Base-by-base conservation (phyloP, 345 rosid species). In the Ceriops decandra region DNA sequence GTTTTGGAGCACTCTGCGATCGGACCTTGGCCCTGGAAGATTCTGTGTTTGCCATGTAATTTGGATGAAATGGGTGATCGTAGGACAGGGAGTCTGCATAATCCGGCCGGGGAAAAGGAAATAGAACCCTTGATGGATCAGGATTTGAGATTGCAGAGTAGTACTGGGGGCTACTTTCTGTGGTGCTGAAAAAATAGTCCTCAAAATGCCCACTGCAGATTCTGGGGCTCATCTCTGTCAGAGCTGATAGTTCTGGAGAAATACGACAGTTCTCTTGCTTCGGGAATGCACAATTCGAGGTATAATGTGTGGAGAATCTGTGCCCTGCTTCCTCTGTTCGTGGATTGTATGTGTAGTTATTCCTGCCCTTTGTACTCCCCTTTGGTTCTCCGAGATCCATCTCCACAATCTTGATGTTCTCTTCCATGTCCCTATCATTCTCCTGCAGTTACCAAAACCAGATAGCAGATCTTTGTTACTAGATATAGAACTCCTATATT, bases 341-440 rank as follows among this genome's bases (percentile, higher is more conserved):
- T 26, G 80, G 70, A 36, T 77, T 69, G 63, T 70, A 70, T 20
- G 86, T 74, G 52, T 81, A 78, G 75, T 81, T 81, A 58, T 82
- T 82, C 75, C 87, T 74, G 73, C 75, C 72, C 83, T 76, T 86
- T 17, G 38, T 63, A 62, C 62, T 70, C 61, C 71, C 77, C 54
- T 66, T 85, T 64, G 78, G 63, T 19, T 81, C 85, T 38, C 84
- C 87, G 33, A 21, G 74, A 63, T 95, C 97, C 86, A 89, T 87
- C 79, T 91, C 97, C 59, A 88, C 93, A 57, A 85, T 91, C 86
- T 89, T 95, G 69, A 88, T 80, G 71, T 84, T 82, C 73, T 95
- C 97, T 66, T 95, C 97, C 80, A 72, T 31, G 31, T 69, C 79
- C 51, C 79, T 64, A 20, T 83, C 84, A 75, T 26, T 67, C 64